Percentiles rank a stretch among this genome's conserved stretches.
phyloP scores from a whole-genome alignment of 1,139 yeast genomes.

The Geotrichum bryndzae region DNA sequence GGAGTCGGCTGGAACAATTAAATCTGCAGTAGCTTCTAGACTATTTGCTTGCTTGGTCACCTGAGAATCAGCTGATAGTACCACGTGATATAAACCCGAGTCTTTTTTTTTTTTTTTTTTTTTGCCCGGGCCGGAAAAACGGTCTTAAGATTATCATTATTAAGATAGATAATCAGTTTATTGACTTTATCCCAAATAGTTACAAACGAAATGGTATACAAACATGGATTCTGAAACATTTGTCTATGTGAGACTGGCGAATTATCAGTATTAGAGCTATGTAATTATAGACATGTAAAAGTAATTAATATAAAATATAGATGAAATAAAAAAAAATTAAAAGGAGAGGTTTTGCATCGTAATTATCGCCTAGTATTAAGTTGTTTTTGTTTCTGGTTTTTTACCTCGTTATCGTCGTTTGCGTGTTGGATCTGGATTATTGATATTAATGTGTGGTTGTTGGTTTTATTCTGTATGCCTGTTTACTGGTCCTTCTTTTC shows the following conservation, averaged over 20 bases:
- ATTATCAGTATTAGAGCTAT: background rate
- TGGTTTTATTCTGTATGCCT: background rate
- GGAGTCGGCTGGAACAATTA: too few relatives aligned
- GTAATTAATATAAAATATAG: background rate
- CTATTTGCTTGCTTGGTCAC: too few relatives aligned
- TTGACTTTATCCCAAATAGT: too few relatives aligned
- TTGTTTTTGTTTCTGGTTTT: background rate
- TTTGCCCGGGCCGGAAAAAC: too few relatives aligned
- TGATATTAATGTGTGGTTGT: background rate
- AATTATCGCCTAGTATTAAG: background rate
- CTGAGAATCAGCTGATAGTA: too few relatives aligned
- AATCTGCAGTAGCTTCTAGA: too few relatives aligned
- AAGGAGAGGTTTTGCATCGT: background rate
- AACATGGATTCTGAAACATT: too few relatives aligned
- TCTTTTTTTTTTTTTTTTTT: too few relatives aligned
- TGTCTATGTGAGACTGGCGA: too few relatives aligned
- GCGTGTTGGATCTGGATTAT: background rate
- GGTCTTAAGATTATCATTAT: background rate
- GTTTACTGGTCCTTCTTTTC: background rate
- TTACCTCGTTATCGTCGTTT: background rate
- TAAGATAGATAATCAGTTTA: too few relatives aligned
- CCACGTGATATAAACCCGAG: too few relatives aligned
- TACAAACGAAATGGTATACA: too few relatives aligned
- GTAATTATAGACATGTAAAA: constrained; percentile 4
- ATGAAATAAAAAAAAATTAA: background rate